Evolutionary conservation across 371 early-diverging fungal genomes (phyloP).

Genomic region (Coemansia sp.): DNA sequence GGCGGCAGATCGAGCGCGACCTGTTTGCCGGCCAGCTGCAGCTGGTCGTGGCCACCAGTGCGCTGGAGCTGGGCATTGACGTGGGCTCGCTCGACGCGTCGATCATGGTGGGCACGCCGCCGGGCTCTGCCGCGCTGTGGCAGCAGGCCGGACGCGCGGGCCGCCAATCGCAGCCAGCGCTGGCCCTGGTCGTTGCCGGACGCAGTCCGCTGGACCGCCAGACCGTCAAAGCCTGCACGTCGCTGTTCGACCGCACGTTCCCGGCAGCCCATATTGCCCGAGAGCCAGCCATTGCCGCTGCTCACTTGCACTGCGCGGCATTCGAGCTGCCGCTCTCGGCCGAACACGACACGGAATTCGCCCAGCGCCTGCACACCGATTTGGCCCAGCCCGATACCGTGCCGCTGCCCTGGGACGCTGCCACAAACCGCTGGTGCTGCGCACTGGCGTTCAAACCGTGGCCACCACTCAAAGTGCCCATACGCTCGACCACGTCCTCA

Average conservation of each 20-base stretch:
- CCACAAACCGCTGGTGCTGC: conserved; percentile 16
- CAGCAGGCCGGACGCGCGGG: conserved; percentile 67
- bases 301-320: conserved; percentile 53
- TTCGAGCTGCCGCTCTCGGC: conserved; percentile 40
- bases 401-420: conserved; percentile 14
- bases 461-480: conserved; percentile 41
- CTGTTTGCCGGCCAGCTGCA: conserved; percentile 58
- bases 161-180: conserved; percentile 47
- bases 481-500: conserved; percentile 21
- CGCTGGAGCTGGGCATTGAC: conserved; percentile 72
- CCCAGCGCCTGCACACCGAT: conserved; percentile 1
- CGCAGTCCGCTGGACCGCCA: conserved; percentile 42
- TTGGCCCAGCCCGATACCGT: background rate
- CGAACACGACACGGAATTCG: background rate
- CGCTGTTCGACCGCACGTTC: conserved; percentile 17
- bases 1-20: conserved; percentile 60
- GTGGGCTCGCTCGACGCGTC: conserved; percentile 65
- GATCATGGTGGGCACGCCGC: conserved; percentile 60
- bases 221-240: background rate
- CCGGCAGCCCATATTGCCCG: conserved; percentile 1
- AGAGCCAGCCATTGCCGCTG: conserved; percentile 7
- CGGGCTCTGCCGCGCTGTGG: conserved; percentile 34
- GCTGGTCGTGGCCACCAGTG: conserved; percentile 66
- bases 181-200: conserved; percentile 51
- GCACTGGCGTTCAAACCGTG: conserved; percentile 39